A percentile compares a stretch with the other conserved stretches of the same genome.
These are phyloP conservation scores for Cephaloascus fragrans DNA, from an alignment of 805 yeast species.

Conservation along the genomic window DNA sequence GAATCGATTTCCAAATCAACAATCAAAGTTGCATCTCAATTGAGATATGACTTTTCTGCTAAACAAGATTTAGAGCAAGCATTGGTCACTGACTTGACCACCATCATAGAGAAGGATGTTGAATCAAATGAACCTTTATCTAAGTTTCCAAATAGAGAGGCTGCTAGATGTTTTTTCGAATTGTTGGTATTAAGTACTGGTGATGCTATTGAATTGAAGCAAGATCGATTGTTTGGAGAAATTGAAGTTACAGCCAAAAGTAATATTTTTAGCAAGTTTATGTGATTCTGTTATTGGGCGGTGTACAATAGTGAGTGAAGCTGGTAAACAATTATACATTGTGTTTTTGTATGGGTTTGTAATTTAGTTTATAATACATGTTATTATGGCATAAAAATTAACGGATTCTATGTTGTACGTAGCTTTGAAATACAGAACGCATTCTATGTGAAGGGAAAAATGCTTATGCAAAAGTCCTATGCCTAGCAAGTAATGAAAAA, in stretches of 20 bases:
- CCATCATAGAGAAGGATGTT: constrained; percentile 29
- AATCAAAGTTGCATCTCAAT: constrained; percentile 37
- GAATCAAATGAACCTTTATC: constrained; percentile 21
- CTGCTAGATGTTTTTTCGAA: constrained; percentile 72
- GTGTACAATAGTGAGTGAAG: background rate
- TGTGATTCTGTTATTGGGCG: too few species aligned
- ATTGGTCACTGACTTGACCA: constrained; percentile 19
- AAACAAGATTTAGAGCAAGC: constrained; percentile 8
- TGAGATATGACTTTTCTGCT: constrained; percentile 21
- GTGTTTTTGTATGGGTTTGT: too few species aligned
- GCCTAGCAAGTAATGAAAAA: too few species aligned
- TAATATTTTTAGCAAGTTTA: constrained; percentile 17
- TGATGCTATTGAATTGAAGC: constrained; percentile 57
- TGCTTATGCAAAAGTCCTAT: too few species aligned
- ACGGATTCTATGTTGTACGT: too few species aligned
- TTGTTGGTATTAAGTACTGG: constrained; percentile 71
- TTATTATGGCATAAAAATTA: too few species aligned
- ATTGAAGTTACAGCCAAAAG: constrained; percentile 43
- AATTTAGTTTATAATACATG: too few species aligned
- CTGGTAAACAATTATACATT: too few species aligned
- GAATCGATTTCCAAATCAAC: constrained; percentile 39
- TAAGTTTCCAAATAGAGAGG: constrained; percentile 38
- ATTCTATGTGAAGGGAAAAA: too few species aligned
- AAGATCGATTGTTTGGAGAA: constrained; percentile 49
- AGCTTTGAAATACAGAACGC: too few species aligned